These are phyloP conservation scores for Arthroderma sp. DNA, from an alignment of 2,329 filamentous ascomycete genomes.

Conservation along the genomic window DNA sequence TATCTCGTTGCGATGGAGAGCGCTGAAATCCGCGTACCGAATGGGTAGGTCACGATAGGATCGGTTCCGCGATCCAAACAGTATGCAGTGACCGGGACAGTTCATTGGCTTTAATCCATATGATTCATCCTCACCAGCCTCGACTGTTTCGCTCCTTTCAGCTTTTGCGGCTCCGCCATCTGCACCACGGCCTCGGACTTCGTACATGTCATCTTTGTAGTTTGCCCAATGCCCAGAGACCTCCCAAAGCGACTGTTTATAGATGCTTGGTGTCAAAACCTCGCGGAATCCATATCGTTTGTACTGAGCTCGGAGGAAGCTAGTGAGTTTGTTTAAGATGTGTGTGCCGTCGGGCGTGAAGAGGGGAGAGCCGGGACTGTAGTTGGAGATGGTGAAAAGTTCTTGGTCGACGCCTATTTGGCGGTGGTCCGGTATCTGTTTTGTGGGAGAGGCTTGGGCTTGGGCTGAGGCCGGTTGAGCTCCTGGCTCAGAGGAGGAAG, in stretches of 20 bases:
- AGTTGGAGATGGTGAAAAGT: constrained; percentile 64
- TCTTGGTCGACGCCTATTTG: constrained; percentile 45
- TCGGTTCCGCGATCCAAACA: constrained; percentile 60
- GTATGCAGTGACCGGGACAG: constrained; percentile 74
- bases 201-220: constrained; percentile 86
- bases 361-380: constrained; percentile 75
- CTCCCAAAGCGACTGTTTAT: constrained; percentile 78
- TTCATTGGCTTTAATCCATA: constrained; percentile 90
- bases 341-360: constrained; percentile 70
- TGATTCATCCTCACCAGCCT: constrained; percentile 50
- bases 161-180: constrained; percentile 22
- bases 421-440: constrained; percentile 32
- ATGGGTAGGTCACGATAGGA: constrained; percentile 73
- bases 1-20: constrained; percentile 74
- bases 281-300: constrained; percentile 74
- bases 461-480: constrained; percentile 8
- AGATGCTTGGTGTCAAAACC: constrained; percentile 80
- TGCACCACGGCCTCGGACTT: constrained; percentile 47
- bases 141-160: constrained; percentile 22
- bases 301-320: constrained; percentile 74
- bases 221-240: constrained; percentile 79
- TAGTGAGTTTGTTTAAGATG: constrained; percentile 70
- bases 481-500: constrained; percentile 9
- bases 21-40: constrained; percentile 75
- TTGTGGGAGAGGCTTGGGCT: neutral